These are phyloP conservation scores for Triticum dicoccoides DNA, from an alignment of 176 grass and related monocot species.

Conservation along the genomic window DNA sequence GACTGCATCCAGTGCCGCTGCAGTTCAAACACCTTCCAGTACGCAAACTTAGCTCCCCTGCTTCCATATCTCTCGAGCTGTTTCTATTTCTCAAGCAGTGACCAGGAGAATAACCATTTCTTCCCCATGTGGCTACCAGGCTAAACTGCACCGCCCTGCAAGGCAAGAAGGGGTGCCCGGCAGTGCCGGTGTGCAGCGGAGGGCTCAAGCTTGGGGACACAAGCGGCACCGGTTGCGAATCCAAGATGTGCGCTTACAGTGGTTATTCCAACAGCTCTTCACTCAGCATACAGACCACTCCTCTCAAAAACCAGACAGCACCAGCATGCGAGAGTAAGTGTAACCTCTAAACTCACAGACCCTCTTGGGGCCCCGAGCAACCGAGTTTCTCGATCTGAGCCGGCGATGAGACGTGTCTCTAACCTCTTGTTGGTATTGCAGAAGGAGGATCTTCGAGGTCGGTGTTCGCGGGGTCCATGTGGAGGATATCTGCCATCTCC, in stretches of 20 bases:
- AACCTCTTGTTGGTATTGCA: constrained; percentile 30
- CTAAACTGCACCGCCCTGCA: constrained; percentile 35
- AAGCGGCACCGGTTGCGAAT: constrained; percentile 18
- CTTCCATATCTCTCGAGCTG: neutral
- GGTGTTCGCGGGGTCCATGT: constrained; percentile 14
- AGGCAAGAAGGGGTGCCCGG: neutral
- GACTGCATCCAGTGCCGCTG: constrained; percentile 66
- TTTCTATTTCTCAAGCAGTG: neutral
- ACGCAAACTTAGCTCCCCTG: constrained; percentile 23
- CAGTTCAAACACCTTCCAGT: constrained; percentile 55
- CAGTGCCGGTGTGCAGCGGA: neutral
- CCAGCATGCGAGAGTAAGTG: constrained; percentile 53
- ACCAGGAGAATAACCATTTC: neutral
- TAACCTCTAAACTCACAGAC: neutral
- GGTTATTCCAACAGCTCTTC: constrained; percentile 44
- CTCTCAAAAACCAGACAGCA: constrained; percentile 24
- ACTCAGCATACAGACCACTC: constrained; percentile 26
- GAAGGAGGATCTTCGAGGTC: constrained; percentile 30
- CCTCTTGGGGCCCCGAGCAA: neutral
- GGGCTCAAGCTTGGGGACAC: constrained; percentile 35
- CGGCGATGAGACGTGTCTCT: neutral
- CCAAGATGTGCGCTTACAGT: constrained; percentile 42
- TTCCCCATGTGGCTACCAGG: constrained; percentile 26
- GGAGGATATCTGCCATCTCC: constrained; percentile 33
- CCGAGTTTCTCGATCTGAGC: neutral